Conservation (phyloP, 805 yeast genomes). For the Citeromyces matritensis region DNA sequence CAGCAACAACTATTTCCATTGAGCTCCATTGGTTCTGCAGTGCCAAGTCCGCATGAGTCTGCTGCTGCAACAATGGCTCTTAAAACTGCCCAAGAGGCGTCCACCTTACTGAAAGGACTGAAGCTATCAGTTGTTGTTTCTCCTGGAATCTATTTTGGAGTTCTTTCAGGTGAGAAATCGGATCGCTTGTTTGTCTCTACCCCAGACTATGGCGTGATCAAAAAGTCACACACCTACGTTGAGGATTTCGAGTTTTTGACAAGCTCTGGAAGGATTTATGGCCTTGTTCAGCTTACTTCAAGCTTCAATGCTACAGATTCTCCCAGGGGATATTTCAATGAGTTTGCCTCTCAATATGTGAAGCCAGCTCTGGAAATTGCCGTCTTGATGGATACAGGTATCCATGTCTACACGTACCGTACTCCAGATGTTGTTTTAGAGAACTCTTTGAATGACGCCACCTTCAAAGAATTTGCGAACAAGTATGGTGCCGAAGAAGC, state of each 20-base stretch:
- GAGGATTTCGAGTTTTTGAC: constrained; percentile 74
- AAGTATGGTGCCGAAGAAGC: constrained; percentile 84
- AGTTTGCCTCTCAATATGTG: constrained; percentile 75
- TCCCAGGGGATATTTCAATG: constrained; percentile 76
- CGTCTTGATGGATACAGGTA: constrained; percentile 65
- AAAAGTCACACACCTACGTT: constrained; percentile 51
- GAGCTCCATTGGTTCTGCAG: not conserved
- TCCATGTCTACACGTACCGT: constrained; percentile 61
- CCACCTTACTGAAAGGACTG: constrained; percentile 40
- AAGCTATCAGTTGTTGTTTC: constrained; percentile 48
- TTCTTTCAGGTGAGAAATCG: constrained; percentile 17
- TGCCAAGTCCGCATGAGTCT: not conserved
- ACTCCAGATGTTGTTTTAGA: constrained; percentile 72
- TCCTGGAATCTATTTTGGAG: constrained; percentile 79
- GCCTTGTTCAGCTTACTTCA: constrained; percentile 57
- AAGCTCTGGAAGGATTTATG: constrained; percentile 43
- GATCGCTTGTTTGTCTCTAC: constrained; percentile 56
- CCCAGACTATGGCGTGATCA: constrained; percentile 75
- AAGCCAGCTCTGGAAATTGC: constrained; percentile 58
- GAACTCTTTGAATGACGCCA: constrained; percentile 43
- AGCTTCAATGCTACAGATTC: constrained; percentile 56
- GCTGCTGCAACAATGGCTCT: constrained; percentile 11
- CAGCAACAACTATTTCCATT: constrained; percentile 1
- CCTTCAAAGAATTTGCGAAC: constrained; percentile 52
- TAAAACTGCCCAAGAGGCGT: constrained; percentile 39